These are phyloP conservation scores for Annona squamosa DNA, from an alignment of 164 flowering plant species.

Conservation along the genomic window DNA sequence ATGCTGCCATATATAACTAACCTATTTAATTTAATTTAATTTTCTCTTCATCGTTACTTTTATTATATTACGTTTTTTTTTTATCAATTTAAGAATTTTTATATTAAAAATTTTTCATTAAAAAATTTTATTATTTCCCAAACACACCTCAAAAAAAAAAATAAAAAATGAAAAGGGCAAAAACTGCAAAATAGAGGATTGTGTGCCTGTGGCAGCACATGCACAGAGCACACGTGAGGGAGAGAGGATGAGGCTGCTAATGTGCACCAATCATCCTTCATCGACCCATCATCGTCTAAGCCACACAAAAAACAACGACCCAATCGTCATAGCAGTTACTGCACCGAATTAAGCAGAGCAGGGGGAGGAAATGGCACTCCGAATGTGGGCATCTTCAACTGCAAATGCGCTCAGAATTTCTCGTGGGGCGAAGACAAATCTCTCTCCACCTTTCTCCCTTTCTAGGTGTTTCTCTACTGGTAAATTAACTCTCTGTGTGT, in stretches of 20 bases:
- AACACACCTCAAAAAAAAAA: too few species aligned
- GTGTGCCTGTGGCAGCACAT: too few species aligned
- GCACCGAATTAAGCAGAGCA: not conserved
- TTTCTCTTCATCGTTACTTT: too few species aligned
- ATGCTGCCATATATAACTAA: too few species aligned
- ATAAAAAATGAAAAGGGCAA: too few species aligned
- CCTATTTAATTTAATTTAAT: too few species aligned
- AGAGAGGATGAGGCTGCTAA: slow-evolving; percentile 57
- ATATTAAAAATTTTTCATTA: too few species aligned
- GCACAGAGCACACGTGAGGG: too few species aligned
- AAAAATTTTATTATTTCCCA: too few species aligned
- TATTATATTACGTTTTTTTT: too few species aligned
- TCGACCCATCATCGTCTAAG: not conserved
- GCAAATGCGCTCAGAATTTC: slow-evolving; percentile 80
- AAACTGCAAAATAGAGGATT: too few species aligned
- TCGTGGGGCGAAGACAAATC: slow-evolving; percentile 30
- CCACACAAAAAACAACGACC: not conserved
- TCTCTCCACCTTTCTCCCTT: slow-evolving; percentile 47
- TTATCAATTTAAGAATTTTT: too few species aligned
- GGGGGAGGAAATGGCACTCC: slow-evolving; percentile 55
- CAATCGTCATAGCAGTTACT: not conserved
- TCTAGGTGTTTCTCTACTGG: slow-evolving; percentile 92
- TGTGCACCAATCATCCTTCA: slow-evolving; percentile 46
- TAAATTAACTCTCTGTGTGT: slow-evolving; percentile 15
- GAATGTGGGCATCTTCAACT: slow-evolving; percentile 98